These are phyloP conservation scores for Cryoendolithus antarcticus DNA, from an alignment of 2,329 filamentous ascomycete genomes.

Conservation along the genomic window DNA sequence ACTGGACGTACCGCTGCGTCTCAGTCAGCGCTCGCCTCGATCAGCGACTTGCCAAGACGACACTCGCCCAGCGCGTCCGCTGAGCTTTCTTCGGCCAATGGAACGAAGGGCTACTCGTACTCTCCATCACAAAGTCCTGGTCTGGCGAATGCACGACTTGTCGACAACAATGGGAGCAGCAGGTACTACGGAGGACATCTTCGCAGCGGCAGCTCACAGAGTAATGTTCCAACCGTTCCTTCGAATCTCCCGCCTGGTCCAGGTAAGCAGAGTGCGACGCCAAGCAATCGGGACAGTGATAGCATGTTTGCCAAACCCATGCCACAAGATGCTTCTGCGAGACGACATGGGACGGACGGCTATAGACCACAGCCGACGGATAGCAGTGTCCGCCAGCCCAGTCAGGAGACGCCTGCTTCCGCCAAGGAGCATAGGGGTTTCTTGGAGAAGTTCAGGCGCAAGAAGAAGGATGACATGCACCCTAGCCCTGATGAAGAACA, in stretches of 20 bases:
- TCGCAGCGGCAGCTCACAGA: conserved; percentile 33
- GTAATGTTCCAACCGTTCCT: conserved; percentile 16
- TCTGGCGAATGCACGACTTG: conserved; percentile 24
- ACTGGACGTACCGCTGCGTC: conserved; percentile 47
- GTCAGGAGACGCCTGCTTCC: conserved; percentile 54
- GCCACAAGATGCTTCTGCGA: conserved; percentile 18
- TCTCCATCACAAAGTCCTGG: conserved; percentile 36
- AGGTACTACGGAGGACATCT: conserved; percentile 25
- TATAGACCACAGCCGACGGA: conserved; percentile 54
- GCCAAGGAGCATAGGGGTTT: conserved; percentile 64
- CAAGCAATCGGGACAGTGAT: conserved; percentile 13
- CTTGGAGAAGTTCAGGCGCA: conserved; percentile 54
- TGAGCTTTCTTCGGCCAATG: conserved; percentile 41
- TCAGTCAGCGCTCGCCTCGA: conserved; percentile 52
- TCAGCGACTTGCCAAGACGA: conserved; percentile 51
- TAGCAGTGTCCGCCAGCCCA: conserved; percentile 41
- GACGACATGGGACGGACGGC: conserved; percentile 47
- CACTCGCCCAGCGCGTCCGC: conserved; percentile 62
- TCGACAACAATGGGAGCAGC: conserved; percentile 21
- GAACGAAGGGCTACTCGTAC: conserved; percentile 1
- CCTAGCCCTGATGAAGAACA: conserved; percentile 66
- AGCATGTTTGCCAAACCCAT: conserved; percentile 6
- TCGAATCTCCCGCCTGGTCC: conserved; percentile 9
- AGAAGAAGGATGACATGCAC: conserved; percentile 55
- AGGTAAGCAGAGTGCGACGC: conserved; percentile 6